Percentiles rank a stretch among this genome's conserved stretches.
These are phyloP conservation scores for Anthracocystis setariae DNA, from an alignment of 1,284 basidiomycete genomes.

Conservation along the genomic window DNA sequence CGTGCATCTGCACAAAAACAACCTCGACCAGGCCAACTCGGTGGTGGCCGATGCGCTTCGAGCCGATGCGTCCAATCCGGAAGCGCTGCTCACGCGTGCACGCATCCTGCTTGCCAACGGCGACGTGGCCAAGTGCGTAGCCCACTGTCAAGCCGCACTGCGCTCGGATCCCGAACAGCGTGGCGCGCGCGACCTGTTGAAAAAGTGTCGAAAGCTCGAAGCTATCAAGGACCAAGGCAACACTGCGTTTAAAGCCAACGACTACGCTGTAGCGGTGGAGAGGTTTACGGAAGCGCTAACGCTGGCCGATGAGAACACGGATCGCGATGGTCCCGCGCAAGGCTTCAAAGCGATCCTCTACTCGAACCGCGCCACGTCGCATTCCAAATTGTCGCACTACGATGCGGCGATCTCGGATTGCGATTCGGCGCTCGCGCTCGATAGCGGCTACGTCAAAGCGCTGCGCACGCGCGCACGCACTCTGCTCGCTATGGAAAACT, in stretches of 20 bases:
- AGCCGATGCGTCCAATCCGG: constrained; percentile 78
- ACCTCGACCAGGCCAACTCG: constrained; percentile 56
- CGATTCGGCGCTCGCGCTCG: constrained; percentile 75
- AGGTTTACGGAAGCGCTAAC: constrained; percentile 68
- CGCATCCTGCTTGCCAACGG: constrained; percentile 80
- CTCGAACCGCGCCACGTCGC: constrained; percentile 84
- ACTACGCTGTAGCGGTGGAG: constrained; percentile 75
- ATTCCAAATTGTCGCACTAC: constrained; percentile 79
- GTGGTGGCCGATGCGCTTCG: constrained; percentile 78
- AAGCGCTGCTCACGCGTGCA: constrained; percentile 82
- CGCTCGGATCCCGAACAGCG: constrained; percentile 82
- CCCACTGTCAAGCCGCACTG: constrained; percentile 79
- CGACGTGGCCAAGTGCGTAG: constrained; percentile 76
- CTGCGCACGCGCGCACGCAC: constrained; percentile 84
- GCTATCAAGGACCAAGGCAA: constrained; percentile 86
- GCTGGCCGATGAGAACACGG: constrained; percentile 48
- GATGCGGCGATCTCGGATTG: constrained; percentile 78
- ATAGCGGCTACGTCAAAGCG: constrained; percentile 81
- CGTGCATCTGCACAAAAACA: constrained; percentile 52
- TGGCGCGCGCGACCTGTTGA: constrained; percentile 77
- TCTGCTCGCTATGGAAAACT: constrained; percentile 78
- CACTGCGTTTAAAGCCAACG: constrained; percentile 76
- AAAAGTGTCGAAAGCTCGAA: constrained; percentile 81
- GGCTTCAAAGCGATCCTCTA: constrained; percentile 75
- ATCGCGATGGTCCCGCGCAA: constrained; percentile 49